phyloP scores from a whole-genome alignment of 257 asterid species.

The Galeopsis tetrahit region DNA sequence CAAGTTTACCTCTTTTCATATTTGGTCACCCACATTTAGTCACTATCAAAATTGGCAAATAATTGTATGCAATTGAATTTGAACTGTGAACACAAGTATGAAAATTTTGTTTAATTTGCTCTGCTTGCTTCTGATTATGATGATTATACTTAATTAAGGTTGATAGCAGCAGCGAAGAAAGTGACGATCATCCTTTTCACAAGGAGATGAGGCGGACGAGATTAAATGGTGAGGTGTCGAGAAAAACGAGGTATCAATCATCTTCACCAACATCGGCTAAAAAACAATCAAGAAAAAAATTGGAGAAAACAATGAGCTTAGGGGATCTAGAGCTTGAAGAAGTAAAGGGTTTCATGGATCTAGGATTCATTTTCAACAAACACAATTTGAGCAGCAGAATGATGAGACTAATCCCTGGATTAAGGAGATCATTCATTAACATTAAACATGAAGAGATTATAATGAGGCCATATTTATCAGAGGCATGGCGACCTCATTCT shows the following conservation, averaged over 20 bases:
- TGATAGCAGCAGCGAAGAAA: constrained; percentile 35
- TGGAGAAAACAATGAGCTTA: constrained; percentile 50
- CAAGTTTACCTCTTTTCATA: too few species aligned
- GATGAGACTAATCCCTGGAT: constrained; percentile 61
- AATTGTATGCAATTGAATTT: too few species aligned
- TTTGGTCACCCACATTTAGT: too few species aligned
- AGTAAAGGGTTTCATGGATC: constrained; percentile 66
- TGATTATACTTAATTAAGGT: constrained; percentile 31
- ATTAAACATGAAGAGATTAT: background rate
- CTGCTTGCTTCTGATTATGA: constrained; percentile 14
- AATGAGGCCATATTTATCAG: constrained; percentile 58
- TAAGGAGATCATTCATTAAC: constrained; percentile 43
- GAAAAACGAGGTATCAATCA: constrained; percentile 36
- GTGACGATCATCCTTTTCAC: constrained; percentile 7
- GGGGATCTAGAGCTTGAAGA: constrained; percentile 68
- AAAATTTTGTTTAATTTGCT: background rate
- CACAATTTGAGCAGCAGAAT: constrained; percentile 40
- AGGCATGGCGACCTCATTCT: constrained; percentile 50
- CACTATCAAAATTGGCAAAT: too few species aligned
- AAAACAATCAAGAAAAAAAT: constrained; percentile 32
- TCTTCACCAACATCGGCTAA: constrained; percentile 37
- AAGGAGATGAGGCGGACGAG: constrained; percentile 33
- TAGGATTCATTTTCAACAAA: constrained; percentile 60
- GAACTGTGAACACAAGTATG: too few species aligned
- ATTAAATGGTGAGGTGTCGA: constrained; percentile 6